A percentile compares a stretch with the other conserved stretches of the same genome.
phyloP scores from a whole-genome alignment of 129 eudicot species.

The Chrysanthemum makinoi region DNA sequence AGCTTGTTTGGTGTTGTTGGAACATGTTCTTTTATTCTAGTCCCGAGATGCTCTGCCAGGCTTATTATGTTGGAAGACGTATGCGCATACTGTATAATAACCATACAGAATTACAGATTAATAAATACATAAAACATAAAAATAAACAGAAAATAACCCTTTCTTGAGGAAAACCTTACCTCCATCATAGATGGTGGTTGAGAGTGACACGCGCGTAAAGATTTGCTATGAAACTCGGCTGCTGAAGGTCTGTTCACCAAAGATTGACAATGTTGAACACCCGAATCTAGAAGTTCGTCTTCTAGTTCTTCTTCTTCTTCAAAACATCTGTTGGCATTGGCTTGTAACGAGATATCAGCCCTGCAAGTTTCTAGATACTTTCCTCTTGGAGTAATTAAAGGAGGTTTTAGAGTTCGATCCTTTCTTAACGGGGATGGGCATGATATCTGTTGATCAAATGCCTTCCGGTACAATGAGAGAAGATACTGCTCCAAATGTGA shows the following conservation, averaged over 20 bases:
- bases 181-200: slow-evolving; percentile 90
- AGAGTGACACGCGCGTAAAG: slow-evolving; percentile 72
- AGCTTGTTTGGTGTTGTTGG: slow-evolving; percentile 81
- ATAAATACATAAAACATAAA: background rate
- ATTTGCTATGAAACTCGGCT: slow-evolving; percentile 47
- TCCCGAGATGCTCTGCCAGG: slow-evolving; percentile 96
- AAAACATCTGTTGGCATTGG: slow-evolving; percentile 11
- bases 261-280: slow-evolving; percentile 77
- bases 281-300: slow-evolving; percentile 40
- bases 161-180: slow-evolving; percentile 40
- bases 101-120: background rate
- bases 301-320: slow-evolving; percentile 26
- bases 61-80: slow-evolving; percentile 67
- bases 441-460: slow-evolving; percentile 64
- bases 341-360: slow-evolving; percentile 43
- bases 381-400: slow-evolving; percentile 57
- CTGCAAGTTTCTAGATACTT: slow-evolving; percentile 50
- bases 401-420: slow-evolving; percentile 34
- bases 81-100: slow-evolving; percentile 57
- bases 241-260: slow-evolving; percentile 49
- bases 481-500: slow-evolving; percentile 83
- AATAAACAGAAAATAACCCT: background rate
- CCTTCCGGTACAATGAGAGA: slow-evolving; percentile 75
- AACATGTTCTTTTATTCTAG: slow-evolving; percentile 75
- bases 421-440: slow-evolving; percentile 53